Conservation (phyloP, 169 alveolate genomes). For the Eimeria falciformis region DNA sequence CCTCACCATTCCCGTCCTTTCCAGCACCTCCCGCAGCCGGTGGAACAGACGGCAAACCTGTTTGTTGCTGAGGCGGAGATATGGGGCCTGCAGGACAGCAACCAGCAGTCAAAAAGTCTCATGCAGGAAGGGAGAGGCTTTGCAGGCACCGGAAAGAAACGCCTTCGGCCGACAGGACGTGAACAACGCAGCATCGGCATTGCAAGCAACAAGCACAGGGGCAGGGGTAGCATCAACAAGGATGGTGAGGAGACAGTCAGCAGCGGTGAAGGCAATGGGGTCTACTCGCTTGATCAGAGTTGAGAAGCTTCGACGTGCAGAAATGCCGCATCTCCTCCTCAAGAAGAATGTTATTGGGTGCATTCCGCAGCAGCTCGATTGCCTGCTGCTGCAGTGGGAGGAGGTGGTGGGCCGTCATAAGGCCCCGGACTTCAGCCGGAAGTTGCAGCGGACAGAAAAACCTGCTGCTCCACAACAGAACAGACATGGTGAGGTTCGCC, state of each 20-base stretch:
- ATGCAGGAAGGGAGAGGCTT: too few species aligned
- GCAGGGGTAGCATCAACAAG: not conserved
- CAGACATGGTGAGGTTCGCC: slow-evolving; percentile 69
- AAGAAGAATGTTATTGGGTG: slow-evolving; percentile 63
- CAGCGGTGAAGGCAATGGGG: slow-evolving; percentile 4
- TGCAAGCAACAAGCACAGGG: not conserved
- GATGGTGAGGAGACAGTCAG: not conserved
- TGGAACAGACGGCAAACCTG: slow-evolving; percentile 63
- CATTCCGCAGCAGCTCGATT: slow-evolving; percentile 47
- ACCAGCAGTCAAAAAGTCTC: not conserved
- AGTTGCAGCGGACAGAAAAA: slow-evolving; percentile 57
- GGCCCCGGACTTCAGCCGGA: slow-evolving; percentile 54
- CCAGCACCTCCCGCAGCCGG: slow-evolving; percentile 57
- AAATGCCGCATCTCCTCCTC: slow-evolving; percentile 70
- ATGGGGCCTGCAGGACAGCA: slow-evolving; percentile 39
- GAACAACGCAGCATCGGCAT: not conserved
- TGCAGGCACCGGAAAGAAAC: not conserved
- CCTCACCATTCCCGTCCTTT: slow-evolving; percentile 39
- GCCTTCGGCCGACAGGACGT: not conserved
- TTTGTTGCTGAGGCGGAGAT: slow-evolving; percentile 43
- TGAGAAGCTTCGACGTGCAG: slow-evolving; percentile 56
- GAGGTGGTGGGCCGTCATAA: slow-evolving; percentile 63
- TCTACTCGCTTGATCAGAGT: slow-evolving; percentile 5
- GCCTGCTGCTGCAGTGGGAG: slow-evolving; percentile 74
- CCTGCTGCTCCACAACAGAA: slow-evolving; percentile 65